phyloP scores from a whole-genome alignment of 2,329 filamentous ascomycete species.

The Colletotrichum cordylinicola region DNA sequence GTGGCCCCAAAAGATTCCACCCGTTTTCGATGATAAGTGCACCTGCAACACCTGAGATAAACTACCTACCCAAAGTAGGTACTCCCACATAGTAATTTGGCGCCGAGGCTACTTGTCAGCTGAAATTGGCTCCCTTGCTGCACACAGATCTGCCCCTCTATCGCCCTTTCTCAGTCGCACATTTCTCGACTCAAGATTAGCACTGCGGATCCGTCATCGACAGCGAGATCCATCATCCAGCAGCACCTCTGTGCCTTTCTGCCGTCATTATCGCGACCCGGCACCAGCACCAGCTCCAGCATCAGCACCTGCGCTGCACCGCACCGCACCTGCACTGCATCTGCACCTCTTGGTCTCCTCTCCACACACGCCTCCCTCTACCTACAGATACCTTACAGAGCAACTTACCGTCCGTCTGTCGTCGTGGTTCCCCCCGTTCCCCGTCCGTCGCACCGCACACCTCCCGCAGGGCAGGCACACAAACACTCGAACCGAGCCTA shows the following conservation, averaged over 20 bases:
- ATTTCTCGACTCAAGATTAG: not conserved
- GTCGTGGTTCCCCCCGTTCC: not conserved
- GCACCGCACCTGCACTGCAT: not conserved
- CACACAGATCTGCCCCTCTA: not conserved
- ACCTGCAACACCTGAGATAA: not conserved
- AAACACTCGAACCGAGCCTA: constrained; percentile 9
- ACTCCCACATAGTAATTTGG: not conserved
- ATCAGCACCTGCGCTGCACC: not conserved
- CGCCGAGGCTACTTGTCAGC: not conserved
- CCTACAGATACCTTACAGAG: too few species aligned
- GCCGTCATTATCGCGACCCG: not conserved
- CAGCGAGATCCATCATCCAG: not conserved
- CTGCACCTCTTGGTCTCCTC: not conserved
- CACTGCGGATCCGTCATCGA: not conserved
- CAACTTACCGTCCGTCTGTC: not conserved
- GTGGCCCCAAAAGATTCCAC: not conserved
- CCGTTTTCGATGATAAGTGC: not conserved
- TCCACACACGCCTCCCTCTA: not conserved
- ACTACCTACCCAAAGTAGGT: not conserved
- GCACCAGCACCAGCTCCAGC: not conserved
- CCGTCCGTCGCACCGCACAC: not conserved
- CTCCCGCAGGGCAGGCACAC: not conserved
- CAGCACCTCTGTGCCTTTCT: not conserved
- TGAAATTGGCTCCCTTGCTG: not conserved
- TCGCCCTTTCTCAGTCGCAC: not conserved